Base-by-base conservation (phyloP, 306 rosid genomes). In the Betula pendula region DNA sequence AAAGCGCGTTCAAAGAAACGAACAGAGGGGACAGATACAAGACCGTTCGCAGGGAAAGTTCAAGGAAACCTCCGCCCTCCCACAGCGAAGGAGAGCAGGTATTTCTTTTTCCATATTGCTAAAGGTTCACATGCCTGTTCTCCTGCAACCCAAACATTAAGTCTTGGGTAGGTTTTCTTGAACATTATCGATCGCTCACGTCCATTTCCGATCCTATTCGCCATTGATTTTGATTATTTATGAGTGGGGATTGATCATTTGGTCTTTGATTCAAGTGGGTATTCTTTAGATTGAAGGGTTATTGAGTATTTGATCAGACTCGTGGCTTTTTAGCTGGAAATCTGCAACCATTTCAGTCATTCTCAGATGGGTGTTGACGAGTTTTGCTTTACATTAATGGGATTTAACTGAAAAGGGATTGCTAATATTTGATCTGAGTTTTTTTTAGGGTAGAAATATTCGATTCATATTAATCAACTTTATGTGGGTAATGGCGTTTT, bases 51-150 rank as follows among this genome's bases (percentile, higher is more conserved):
- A 0, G 47, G 63, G 77, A 71, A 49, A 75, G 77, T 25, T 72
- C 72, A 29, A 62, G 87, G 75, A 83, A 80, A 71, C 77, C 72
- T 72, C 74, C 59, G 49, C 67, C 82, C 68, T 47, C 76, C 49
- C 20, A 35, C 81, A 66, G 47, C 76, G 29, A 68, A 52, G 81
- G 87, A 85, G 85, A 81, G 79, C 88, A 72, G 88, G 86, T 72
- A 22, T 77, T 35, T 20, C 29, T 51, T 48, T 10, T 13, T 56
- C 20, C 24, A 27, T n/a, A 20, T 62, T 53, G n/a, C 47, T 5
- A 5, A 43, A 16, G 67, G 19, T 75, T 55, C 51, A 2, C 68
- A 22, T 63, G 70, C 82, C 84, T 49, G 70, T 81, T 87, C 85
- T 86, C 83, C 86, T 73, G 38, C 52, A 22, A 10, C 43, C 75